phyloP scores from a whole-genome alignment of 1,284 basidiomycete species.

The Ustilago tritici region DNA sequence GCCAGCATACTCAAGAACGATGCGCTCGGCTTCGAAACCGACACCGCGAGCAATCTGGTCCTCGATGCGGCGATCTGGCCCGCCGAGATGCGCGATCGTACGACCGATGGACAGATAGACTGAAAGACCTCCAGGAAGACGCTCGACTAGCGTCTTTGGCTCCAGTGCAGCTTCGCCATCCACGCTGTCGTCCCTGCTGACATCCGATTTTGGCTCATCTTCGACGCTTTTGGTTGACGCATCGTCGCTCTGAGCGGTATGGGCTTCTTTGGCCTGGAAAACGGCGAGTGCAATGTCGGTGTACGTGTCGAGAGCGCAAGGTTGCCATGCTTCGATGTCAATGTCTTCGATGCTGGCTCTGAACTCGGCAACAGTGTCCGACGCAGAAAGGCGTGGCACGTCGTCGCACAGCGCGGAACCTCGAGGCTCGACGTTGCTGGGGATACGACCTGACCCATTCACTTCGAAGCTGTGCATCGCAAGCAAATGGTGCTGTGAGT shows the following conservation, averaged over 20 bases:
- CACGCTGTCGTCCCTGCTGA: background rate
- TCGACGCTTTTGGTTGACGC: background rate
- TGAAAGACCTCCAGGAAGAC: slow-evolving; percentile 42
- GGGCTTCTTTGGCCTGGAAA: slow-evolving; percentile 4
- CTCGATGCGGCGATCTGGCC: slow-evolving; percentile 50
- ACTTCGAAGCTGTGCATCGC: slow-evolving; percentile 54
- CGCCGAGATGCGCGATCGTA: slow-evolving; percentile 54
- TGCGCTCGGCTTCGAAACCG: slow-evolving; percentile 56
- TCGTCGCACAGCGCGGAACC: slow-evolving; percentile 24
- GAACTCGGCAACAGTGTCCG: slow-evolving; percentile 41
- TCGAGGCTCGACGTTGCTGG: slow-evolving; percentile 34
- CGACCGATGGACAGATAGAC: slow-evolving; percentile 59
- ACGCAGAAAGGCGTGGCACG: slow-evolving; percentile 24
- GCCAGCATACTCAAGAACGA: slow-evolving; percentile 53
- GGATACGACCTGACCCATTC: slow-evolving; percentile 31
- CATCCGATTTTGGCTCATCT: background rate
- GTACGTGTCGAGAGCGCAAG: slow-evolving; percentile 43
- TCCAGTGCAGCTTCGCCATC: background rate
- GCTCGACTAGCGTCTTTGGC: slow-evolving; percentile 45
- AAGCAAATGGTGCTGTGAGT: slow-evolving; percentile 52
- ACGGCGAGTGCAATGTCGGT: slow-evolving; percentile 28
- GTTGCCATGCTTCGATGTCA: slow-evolving; percentile 61
- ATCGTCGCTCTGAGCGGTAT: background rate
- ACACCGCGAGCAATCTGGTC: slow-evolving; percentile 55
- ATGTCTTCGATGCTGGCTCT: slow-evolving; percentile 55